These are phyloP conservation scores for Brassica carinata DNA, from an alignment of 345 rosid species.

Conservation along the genomic window DNA sequence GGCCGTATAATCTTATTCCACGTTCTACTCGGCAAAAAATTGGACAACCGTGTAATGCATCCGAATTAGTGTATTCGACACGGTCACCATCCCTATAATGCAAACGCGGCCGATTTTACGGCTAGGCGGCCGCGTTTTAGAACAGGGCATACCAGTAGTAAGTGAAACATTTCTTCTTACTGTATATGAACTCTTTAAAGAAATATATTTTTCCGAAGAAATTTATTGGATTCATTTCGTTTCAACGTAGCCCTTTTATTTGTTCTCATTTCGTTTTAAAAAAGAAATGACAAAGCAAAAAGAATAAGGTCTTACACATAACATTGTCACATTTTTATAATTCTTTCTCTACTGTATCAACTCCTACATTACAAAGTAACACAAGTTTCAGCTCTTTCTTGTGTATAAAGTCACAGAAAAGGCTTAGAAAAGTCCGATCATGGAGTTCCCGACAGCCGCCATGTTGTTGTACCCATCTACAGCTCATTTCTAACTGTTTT, in stretches of 20 bases:
- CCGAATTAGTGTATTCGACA: too few species aligned
- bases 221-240: neutral
- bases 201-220: neutral
- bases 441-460: conserved; percentile 11
- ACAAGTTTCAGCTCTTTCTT: conserved; percentile 22
- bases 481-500: conserved; percentile 14
- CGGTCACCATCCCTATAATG: too few species aligned
- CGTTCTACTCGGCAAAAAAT: too few species aligned
- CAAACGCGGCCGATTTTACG: too few species aligned
- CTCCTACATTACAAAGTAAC: conserved; percentile 27
- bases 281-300: too few species aligned
- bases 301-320: too few species aligned
- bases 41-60: too few species aligned
- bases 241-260: neutral
- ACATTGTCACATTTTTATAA: conserved; percentile 5
- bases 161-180: neutral
- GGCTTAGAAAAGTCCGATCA: conserved; percentile 8
- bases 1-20: too few species aligned
- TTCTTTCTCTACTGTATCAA: conserved; percentile 31
- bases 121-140: too few species aligned
- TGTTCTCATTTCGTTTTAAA: too few species aligned
- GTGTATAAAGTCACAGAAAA: conserved; percentile 9
- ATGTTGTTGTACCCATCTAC: conserved; percentile 5
- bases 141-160: too few species aligned
- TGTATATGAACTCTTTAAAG: neutral